Base-by-base conservation (phyloP, 441 rosid genomes). In the Theobroma grandiflorum region DNA sequence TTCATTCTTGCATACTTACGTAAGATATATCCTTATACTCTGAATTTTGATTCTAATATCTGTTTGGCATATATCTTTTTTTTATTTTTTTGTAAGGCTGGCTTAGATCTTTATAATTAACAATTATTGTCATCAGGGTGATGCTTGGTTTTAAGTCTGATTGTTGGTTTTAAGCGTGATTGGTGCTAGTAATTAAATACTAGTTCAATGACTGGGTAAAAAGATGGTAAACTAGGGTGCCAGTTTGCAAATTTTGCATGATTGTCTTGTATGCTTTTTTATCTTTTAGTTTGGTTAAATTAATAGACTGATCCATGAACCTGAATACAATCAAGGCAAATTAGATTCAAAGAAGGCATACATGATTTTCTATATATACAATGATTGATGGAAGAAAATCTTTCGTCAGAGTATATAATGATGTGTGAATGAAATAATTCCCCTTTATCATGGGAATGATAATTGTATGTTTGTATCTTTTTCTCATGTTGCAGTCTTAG, bases 401-500 rank as follows among this genome's bases (percentile, higher is more conserved):
- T 72, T 43, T 65, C 37, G 2, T 22, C 50, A 40, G 31, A 16
- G 15, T 31, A 43, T 38, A 58, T 57, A 47, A 8, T 71, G 49
- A 53, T 77, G 18, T n/a, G n/a, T 35, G 16, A 4, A 14, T 52
- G 57, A 26, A 49, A 55, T 45, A 57, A 45, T n/a, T 72, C 3
- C 7, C 47, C 16, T 8, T 57, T 52, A 11, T 0, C 8, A 42
- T 26, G 43, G 18, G 14, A 79, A 57, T 53, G 40, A 1, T 58
- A 52, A 49, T 67, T 26, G 26, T 80, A 49, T 74, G 66, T 68
- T 15, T 71, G 45, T 77, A 55, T 79, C 22, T 35, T 66, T 40
- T 43, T 69, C 86, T 68, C 63, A 50, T 37, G 0, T 84, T 89
- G 84, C 91, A 95, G 99, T 97, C 72, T 89, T 97, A 90, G 98